Evolutionary conservation across 768 basidiomycete genomes (phyloP), one percentile per base, ranked within the genome.

Genomic region (Boletus bicolor): DNA sequence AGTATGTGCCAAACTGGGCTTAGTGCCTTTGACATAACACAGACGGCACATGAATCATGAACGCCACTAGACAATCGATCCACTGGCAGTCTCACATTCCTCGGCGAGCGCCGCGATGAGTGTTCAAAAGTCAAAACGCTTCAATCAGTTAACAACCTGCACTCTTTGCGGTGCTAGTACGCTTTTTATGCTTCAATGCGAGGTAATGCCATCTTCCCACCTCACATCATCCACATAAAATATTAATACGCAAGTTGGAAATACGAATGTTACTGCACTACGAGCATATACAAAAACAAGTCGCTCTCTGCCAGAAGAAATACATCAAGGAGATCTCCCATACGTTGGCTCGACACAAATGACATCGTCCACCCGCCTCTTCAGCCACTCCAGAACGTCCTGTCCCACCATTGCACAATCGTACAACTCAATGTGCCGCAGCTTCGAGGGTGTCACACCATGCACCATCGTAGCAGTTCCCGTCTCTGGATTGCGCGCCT

Each of bases 361-460:
- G 1, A 89, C 85, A 32, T 82, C 81, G 15, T 79, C 80, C 44
- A 90, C 77, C 54, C 87, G 73, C 51, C 71, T 76, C 66, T 77
- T 79, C 63, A 91, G 63, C 88, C 87, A 90, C 63, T 76, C 74
- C 59, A 87, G 71, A 45, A 91, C 85, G 64, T 91, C 88, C 68
- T 79, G 77, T 1, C 86, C 87, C 12, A 89, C 70, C 55, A 74
- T 77, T 42, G 81, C 75, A 69, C 87, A 90, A 54, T 89, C 86
- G 62, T 82, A 64, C 75, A 89, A 59, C 71, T 89, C 87, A 36
- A 91, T 64, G 49, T 74, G 72, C 61, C 75, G 77, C 59, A 91
- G 68, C 63, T 80, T 77, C 57, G 72, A 72, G 0, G 85, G 85
- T 9, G 75, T 72, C n/a, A 78, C 79, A 0, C 79, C 80, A 28